phyloP scores from a whole-genome alignment of 2,329 filamentous ascomycete species.

The Coleophoma cylindrospora region DNA sequence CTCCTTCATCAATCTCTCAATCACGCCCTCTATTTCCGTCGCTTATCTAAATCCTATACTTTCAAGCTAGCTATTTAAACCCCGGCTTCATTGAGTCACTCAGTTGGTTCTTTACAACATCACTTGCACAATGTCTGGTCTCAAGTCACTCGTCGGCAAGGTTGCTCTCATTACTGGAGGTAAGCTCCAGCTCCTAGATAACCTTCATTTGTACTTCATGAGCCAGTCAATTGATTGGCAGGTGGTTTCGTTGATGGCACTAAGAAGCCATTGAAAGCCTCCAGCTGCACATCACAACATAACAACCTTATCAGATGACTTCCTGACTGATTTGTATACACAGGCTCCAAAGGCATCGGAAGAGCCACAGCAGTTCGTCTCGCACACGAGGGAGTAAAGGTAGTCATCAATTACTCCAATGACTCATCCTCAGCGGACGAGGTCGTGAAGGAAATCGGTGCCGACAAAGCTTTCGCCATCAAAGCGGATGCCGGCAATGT shows the following conservation, averaged over 20 bases:
- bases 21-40: slow-evolving; percentile 10
- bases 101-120: too few relatives aligned
- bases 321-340: neutral
- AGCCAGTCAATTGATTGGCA: too few relatives aligned
- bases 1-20: too few relatives aligned
- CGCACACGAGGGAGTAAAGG: slow-evolving; percentile 47
- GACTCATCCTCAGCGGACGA: slow-evolving; percentile 40
- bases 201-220: too few relatives aligned
- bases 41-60: too few relatives aligned
- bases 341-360: slow-evolving; percentile 52
- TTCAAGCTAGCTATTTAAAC: too few relatives aligned
- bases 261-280: too few relatives aligned
- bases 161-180: slow-evolving; percentile 29
- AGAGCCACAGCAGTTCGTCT: slow-evolving; percentile 52
- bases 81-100: too few relatives aligned
- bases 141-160: slow-evolving; percentile 17
- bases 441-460: slow-evolving; percentile 42
- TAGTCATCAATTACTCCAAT: slow-evolving; percentile 54
- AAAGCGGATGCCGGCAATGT: slow-evolving; percentile 48
- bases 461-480: slow-evolving; percentile 43
- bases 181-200: slow-evolving; percentile 15
- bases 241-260: too few relatives aligned
- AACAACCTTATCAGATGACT: too few relatives aligned
- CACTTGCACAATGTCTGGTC: too few relatives aligned
- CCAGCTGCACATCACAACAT: too few relatives aligned